Base-by-base conservation (phyloP, 495 filamentous ascomycete species). In the Penicillium nucicola region DNA sequence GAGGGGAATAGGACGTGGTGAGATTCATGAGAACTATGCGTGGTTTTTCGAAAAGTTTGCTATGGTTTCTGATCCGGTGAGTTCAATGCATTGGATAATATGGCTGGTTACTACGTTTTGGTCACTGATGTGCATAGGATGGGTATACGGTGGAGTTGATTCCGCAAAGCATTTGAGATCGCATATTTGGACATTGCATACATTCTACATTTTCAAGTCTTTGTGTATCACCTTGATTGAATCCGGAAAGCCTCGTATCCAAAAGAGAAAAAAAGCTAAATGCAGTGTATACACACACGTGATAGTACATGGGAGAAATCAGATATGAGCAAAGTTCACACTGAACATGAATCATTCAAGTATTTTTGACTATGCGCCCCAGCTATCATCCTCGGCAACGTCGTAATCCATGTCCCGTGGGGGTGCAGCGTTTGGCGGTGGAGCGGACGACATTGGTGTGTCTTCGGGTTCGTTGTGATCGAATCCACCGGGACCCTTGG, bases 321-420 rank as follows among this genome's bases (percentile, higher is more conserved):
- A 40, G 30, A 35, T 23, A 35, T 53, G 5, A 35, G 14, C 42
- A 33, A 33, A 28, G 10, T 28, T 8, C 7, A 8, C 25, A 28
- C 2, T 28, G 25, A 28, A 28, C 25, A 28, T 2, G 18, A 37
- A 45, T 45, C 9, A 35, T 47, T n/a, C 15, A 17, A 25, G 20
- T 12, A 3, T 22, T 37, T 47, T 36, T 40, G n/a, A 61, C 49
- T 60, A 41, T 17, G 45, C 56, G 0, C 63, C 67, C 73, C 77
- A 77, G 31, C 58, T 64, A 53, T 81, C 77, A 47, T 79, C 77
- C 63, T 80, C 77, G 0, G 77, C 77, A 59, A 79, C 75, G 55
- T 79, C 77, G 44, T 76, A 77, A 58, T 80, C 76, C 41, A 77
- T 72, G 42, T 79, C 71, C 3, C 57, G 62, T 4, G 50, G 61